Evolutionary conservation across 129 eudicot genomes (phyloP).

Genomic region (Flaveria robusta): DNA sequence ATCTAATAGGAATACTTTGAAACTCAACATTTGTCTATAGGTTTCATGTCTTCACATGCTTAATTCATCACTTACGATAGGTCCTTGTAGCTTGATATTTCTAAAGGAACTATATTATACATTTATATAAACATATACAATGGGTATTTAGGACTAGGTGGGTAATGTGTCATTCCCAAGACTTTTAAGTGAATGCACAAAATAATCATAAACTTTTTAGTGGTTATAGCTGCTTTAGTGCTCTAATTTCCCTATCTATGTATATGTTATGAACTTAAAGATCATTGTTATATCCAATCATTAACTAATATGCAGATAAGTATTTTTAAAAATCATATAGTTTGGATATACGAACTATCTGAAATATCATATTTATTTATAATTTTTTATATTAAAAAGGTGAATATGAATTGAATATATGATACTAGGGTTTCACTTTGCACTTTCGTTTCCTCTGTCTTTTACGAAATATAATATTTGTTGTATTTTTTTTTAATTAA

Average conservation of each 20-base stretch:
- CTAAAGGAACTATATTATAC: neutral
- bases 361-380: too few species aligned
- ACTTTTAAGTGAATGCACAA: neutral
- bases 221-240: neutral
- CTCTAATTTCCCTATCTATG: neutral
- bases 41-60: neutral
- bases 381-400: too few species aligned
- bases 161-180: neutral
- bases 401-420: too few species aligned
- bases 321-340: too few species aligned
- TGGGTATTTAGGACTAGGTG: neutral
- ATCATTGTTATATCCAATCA: neutral
- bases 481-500: too few species aligned
- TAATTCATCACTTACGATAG: neutral
- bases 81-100: neutral
- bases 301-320: neutral
- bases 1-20: neutral
- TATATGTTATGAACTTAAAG: neutral
- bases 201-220: neutral
- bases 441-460: too few species aligned
- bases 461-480: too few species aligned
- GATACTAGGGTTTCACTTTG: too few species aligned
- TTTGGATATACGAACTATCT: too few species aligned
- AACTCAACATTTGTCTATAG: neutral
- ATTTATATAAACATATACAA: neutral